These are phyloP conservation scores for Dryas integrifolia DNA, from an alignment of 331 rosid species.

Conservation along the genomic window DNA sequence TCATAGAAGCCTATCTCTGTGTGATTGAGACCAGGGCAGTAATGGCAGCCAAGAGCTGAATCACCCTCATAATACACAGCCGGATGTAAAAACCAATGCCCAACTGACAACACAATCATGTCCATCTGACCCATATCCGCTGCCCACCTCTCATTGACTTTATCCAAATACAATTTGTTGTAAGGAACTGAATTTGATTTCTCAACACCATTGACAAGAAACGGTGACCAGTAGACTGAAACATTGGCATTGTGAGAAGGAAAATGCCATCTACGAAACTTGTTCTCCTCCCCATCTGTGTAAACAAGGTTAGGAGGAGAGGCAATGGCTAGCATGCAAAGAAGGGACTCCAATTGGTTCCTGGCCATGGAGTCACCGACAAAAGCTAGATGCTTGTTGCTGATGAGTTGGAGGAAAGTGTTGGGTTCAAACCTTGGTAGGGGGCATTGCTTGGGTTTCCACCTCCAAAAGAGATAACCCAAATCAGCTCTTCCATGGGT, in stretches of 20 bases:
- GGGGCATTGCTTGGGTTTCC: conserved; percentile 67
- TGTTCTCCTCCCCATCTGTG: conserved; percentile 50
- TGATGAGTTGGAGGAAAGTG: conserved; percentile 48
- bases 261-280: conserved; percentile 69
- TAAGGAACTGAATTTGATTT: conserved; percentile 51
- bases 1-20: conserved; percentile 85
- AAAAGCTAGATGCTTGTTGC: conserved; percentile 67
- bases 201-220: conserved; percentile 72
- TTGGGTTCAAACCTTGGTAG: conserved; percentile 74
- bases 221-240: conserved; percentile 88
- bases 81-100: conserved; percentile 92
- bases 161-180: conserved; percentile 62
- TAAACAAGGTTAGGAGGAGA: conserved; percentile 63
- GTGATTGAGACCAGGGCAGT: conserved; percentile 69
- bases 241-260: conserved; percentile 51
- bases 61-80: conserved; percentile 71
- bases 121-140: conserved; percentile 52
- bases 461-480: conserved; percentile 70
- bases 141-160: conserved; percentile 73
- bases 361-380: conserved; percentile 94
- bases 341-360: conserved; percentile 85
- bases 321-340: conserved; percentile 61
- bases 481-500: conserved; percentile 67
- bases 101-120: conserved; percentile 60
- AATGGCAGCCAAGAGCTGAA: conserved; percentile 72